phyloP scores from a whole-genome alignment of 192 early-diverging fungal genomes.

The Coemansia umbellata region DNA sequence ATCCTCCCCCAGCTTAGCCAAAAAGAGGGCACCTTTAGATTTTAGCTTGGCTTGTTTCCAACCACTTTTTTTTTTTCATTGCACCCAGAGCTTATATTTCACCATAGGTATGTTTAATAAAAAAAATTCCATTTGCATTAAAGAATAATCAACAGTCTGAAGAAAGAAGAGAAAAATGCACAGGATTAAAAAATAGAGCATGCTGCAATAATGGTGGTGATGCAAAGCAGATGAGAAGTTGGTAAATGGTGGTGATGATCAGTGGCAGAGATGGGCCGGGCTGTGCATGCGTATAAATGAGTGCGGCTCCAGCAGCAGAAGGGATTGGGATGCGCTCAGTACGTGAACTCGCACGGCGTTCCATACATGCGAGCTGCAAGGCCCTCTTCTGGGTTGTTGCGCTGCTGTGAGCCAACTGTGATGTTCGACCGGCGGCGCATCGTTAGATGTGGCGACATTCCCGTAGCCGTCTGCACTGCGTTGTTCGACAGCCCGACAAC shows the following conservation, averaged over 20 bases:
- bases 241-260: not conserved
- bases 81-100: too few relatives aligned
- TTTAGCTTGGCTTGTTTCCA: too few relatives aligned
- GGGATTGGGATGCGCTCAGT: not conserved
- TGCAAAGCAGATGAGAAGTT: not conserved
- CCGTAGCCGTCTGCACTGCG: constrained; percentile 30
- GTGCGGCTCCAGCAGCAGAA: too few relatives aligned
- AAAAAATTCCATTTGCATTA: too few relatives aligned
- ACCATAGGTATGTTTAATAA: too few relatives aligned
- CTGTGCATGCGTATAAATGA: too few relatives aligned
- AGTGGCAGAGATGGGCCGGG: too few relatives aligned
- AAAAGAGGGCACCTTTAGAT: too few relatives aligned
- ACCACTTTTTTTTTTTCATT: too few relatives aligned
- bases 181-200: not conserved
- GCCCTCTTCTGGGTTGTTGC: constrained; percentile 9
- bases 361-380: constrained; percentile 10
- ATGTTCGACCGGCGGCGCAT: constrained; percentile 37
- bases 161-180: not conserved
- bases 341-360: constrained; percentile 15
- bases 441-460: constrained; percentile 27
- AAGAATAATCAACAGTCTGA: too few relatives aligned
- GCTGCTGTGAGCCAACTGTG: constrained; percentile 22
- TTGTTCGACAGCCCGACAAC: constrained; percentile 27
- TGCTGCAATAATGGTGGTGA: not conserved
- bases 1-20: too few relatives aligned